Conservation (phyloP, 2,329 filamentous ascomycete species). For the Apiospora marii region DNA sequence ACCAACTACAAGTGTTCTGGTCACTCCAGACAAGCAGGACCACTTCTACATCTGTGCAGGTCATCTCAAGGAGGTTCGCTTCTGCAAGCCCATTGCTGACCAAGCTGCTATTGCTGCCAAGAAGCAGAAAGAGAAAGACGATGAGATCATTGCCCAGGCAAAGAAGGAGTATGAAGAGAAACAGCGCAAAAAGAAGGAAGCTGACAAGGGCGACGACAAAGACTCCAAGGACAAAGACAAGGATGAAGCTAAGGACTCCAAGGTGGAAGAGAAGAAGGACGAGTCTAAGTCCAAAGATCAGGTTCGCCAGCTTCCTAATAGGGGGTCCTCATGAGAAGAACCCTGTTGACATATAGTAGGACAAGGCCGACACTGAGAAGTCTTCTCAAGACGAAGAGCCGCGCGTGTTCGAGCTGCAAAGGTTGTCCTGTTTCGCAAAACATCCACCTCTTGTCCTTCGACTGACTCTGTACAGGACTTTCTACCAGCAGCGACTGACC, state of each 20-base stretch:
- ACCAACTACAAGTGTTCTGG: constrained; percentile 83
- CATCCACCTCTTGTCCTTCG: background rate
- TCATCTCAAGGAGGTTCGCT: constrained; percentile 84
- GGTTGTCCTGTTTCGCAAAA: constrained; percentile 53
- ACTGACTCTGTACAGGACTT: constrained; percentile 61
- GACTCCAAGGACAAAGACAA: constrained; percentile 44
- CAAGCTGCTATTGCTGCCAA: constrained; percentile 70
- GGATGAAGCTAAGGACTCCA: constrained; percentile 38
- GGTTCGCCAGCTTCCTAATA: constrained; percentile 30
- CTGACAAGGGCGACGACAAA: constrained; percentile 57
- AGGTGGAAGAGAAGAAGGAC: constrained; percentile 43
- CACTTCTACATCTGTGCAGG: constrained; percentile 90
- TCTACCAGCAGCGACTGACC: constrained; percentile 86
- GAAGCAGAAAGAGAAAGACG: constrained; percentile 67
- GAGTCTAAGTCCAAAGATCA: constrained; percentile 43
- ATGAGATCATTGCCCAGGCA: constrained; percentile 69
- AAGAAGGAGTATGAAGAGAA: constrained; percentile 83
- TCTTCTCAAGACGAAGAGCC: constrained; percentile 62
- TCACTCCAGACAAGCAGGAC: constrained; percentile 84
- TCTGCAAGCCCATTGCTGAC: constrained; percentile 79
- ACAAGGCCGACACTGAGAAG: constrained; percentile 22
- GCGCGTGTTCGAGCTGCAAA: constrained; percentile 84
- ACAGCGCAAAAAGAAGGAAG: constrained; percentile 71
- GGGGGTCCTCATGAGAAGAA: background rate
- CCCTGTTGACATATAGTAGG: background rate